Conservation (phyloP, 345 rosid genomes). For the Brassica carinata region DNA sequence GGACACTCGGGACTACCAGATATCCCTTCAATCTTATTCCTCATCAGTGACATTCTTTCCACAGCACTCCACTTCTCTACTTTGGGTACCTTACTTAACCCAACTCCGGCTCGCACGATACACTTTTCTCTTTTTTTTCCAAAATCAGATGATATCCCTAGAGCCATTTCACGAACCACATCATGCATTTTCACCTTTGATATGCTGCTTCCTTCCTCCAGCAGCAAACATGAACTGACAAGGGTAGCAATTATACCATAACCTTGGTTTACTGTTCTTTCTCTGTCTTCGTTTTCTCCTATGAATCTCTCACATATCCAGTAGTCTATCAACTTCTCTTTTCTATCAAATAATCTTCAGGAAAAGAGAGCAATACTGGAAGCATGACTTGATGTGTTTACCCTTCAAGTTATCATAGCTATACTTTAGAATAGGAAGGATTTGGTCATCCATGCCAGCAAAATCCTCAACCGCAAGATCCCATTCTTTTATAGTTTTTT, state of each 20-base stretch:
- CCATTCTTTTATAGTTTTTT: not conserved
- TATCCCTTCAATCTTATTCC: not conserved
- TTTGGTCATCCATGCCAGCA: not conserved
- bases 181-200: not conserved
- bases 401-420: not conserved
- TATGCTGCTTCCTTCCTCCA: not conserved
- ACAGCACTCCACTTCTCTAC: not conserved
- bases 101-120: not conserved
- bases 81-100: not conserved
- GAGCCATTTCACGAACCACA: not conserved
- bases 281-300: not conserved
- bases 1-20: not conserved
- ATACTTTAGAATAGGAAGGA: not conserved
- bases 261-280: not conserved
- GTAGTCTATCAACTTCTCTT: not conserved
- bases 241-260: not conserved
- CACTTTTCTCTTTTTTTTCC: not conserved
- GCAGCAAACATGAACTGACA: not conserved
- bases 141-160: not conserved
- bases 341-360: not conserved
- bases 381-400: not conserved
- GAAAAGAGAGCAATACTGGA: not conserved
- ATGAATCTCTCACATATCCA: not conserved
- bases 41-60: not conserved
- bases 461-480: not conserved